phyloP scores from a whole-genome alignment of 345 rosid species.

The Erucastrum elatum region DNA sequence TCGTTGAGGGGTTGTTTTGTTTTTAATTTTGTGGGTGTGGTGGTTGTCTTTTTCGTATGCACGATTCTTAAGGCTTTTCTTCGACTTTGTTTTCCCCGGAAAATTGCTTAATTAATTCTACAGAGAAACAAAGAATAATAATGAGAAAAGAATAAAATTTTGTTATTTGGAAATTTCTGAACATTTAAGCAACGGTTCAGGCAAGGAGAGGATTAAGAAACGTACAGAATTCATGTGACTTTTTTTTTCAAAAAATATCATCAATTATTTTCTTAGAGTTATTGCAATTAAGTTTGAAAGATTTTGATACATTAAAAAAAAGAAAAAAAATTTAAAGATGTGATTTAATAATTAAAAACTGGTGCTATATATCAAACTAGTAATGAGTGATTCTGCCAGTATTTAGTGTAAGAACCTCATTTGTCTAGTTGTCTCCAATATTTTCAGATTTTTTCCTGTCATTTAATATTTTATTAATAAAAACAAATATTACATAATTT shows the following conservation, averaged over 20 bases:
- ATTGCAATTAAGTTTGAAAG: not conserved
- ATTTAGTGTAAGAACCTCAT: not conserved
- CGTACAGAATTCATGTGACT: conserved; percentile 38
- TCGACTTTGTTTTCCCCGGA: not conserved
- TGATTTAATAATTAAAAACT: not conserved
- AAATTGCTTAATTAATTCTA: not conserved
- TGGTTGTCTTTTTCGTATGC: conserved; percentile 9
- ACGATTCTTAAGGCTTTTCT: conserved; percentile 10
- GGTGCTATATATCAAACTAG: not conserved
- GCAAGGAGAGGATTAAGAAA: conserved; percentile 29
- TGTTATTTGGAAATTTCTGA: not conserved
- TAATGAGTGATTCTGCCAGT: not conserved
- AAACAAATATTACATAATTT: too few relatives aligned
- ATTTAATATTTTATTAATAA: too few relatives aligned
- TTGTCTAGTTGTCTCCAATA: not conserved
- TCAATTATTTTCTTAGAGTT: not conserved
- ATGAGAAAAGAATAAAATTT: not conserved
- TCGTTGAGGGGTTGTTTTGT: not conserved
- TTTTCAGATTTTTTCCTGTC: not conserved
- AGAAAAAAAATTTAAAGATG: not conserved
- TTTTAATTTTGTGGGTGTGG: conserved; percentile 15
- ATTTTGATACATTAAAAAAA: not conserved
- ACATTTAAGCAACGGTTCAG: conserved; percentile 12
- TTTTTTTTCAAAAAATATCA: not conserved
- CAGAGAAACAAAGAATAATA: not conserved